Evolutionary conservation across 2,329 filamentous ascomycete species (phyloP).

Genomic region (Paracorniculantispora psalliotae): DNA sequence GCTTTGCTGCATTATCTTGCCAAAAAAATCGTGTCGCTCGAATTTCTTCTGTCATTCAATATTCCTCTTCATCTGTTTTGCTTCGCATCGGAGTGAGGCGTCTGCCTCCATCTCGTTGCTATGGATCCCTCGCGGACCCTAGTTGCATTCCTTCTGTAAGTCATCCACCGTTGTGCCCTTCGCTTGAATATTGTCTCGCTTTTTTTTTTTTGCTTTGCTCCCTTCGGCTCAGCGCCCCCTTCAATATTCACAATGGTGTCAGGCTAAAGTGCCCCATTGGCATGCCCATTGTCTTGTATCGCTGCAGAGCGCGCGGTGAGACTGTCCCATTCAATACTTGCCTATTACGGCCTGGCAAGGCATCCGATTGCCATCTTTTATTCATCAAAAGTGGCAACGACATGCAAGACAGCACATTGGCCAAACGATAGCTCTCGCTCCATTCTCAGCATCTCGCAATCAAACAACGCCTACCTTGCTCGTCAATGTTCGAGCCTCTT

Average conservation of each 20-base stretch:
- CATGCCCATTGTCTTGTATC: slow-evolving; percentile 11
- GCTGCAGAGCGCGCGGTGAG: not conserved
- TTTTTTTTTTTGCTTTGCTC: slow-evolving; percentile 20
- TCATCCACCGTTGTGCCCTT: slow-evolving; percentile 26
- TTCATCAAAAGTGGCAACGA: not conserved
- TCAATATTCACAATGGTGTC: slow-evolving; percentile 4
- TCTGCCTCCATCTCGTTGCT: slow-evolving; percentile 11
- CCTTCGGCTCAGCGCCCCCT: slow-evolving; percentile 7
- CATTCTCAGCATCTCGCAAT: not conserved
- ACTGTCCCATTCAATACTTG: not conserved
- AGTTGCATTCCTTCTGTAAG: slow-evolving; percentile 65
- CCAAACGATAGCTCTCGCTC: not conserved
- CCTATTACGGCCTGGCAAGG: not conserved
- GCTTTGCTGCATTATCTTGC: not conserved
- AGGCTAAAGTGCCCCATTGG: slow-evolving; percentile 5
- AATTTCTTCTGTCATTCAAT: not conserved
- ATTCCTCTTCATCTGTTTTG: not conserved
- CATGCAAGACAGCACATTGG: not conserved
- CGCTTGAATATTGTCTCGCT: slow-evolving; percentile 21
- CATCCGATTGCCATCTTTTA: not conserved
- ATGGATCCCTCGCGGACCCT: slow-evolving; percentile 62
- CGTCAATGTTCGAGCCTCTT: not conserved
- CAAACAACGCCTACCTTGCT: slow-evolving; percentile 2
- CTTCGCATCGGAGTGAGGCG: not conserved
- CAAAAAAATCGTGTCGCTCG: not conserved